Base-by-base conservation (phyloP, 495 filamentous ascomycete genomes). In the Xylaria venustula region DNA sequence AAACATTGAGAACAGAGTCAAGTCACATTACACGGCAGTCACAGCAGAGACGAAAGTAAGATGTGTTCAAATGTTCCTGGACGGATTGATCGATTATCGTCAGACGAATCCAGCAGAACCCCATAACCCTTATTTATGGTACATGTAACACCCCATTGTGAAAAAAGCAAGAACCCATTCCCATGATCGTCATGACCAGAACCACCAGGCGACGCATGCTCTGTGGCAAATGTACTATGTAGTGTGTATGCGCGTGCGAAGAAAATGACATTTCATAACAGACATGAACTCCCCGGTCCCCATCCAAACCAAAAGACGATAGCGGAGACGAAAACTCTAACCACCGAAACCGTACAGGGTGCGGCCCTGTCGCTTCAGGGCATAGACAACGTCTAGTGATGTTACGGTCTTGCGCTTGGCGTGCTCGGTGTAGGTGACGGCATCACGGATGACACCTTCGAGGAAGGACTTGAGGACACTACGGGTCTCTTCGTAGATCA, bases 391-490 rank as follows among this genome's bases (percentile, higher is more conserved):
- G 73, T 97, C 92, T 59, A 96, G 85, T 12, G 90, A 93, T 48
- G 92, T 95, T 79, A 97, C 92, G 40, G 92, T 97, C 90, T 97
- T 97, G 77, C 93, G 90, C 87, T 95, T 95, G 75, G 92, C 91
- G 82, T 95, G 90, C 80, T 97, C 92, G 47, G 91, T 96, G 83
- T 96, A 98, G 71, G 94, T 97, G 84, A 98, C 93, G 62, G 93
- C 93, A 65, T 97, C 93, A 81, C 92, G 92, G 79, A 99, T 99
- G 83, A 99, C 95, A 84, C 93, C 92, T 84, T 99, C 95, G 72
- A 99, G 92, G 92, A 99, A 99, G 82, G 94, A 95, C 91, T 99
- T 99, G 72, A 99, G 90, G 71, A 99, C 95, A 88, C 94, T 92
- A 76, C 95, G 95, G 70, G 95, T 99, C 87, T 99, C 95, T 78